A percentile compares a stretch with the other conserved stretches of the same genome.
Evolutionary conservation across 345 rosid genomes (phyloP).

Genomic region (Physaria fendleri): DNA sequence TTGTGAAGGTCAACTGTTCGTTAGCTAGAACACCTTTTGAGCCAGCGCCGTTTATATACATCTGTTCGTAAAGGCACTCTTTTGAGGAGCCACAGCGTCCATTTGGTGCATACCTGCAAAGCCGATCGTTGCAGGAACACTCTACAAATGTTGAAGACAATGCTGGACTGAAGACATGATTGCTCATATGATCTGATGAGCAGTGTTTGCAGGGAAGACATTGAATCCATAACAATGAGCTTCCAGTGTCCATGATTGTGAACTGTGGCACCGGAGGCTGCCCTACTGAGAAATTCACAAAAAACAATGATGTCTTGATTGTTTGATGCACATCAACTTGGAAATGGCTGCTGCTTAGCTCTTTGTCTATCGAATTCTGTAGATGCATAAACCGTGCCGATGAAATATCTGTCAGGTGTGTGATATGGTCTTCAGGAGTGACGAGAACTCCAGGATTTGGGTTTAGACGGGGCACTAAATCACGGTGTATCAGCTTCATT

Average conservation of each 20-base stretch:
- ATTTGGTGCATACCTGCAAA: constrained; percentile 23
- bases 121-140: constrained; percentile 29
- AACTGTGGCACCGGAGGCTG: constrained; percentile 52
- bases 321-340: constrained; percentile 31
- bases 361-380: constrained; percentile 8
- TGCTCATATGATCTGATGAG: not conserved
- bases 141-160: constrained; percentile 38
- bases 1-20: constrained; percentile 38
- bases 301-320: constrained; percentile 22
- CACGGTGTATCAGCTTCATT: constrained; percentile 31
- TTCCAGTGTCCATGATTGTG: constrained; percentile 53
- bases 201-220: constrained; percentile 46
- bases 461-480: not conserved
- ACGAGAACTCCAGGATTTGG: not conserved
- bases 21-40: constrained; percentile 43
- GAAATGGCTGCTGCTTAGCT: constrained; percentile 13
- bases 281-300: constrained; percentile 48
- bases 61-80: constrained; percentile 35
- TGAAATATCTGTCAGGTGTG: constrained; percentile 26
- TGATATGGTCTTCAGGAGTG: constrained; percentile 7
- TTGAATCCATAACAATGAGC: constrained; percentile 51
- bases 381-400: constrained; percentile 27
- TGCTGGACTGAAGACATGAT: constrained; percentile 38
- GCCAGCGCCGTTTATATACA: constrained; percentile 25
- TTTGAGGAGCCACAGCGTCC: constrained; percentile 16